phyloP scores from a whole-genome alignment of 495 filamentous ascomycete species.

The Penicillium lividum region DNA sequence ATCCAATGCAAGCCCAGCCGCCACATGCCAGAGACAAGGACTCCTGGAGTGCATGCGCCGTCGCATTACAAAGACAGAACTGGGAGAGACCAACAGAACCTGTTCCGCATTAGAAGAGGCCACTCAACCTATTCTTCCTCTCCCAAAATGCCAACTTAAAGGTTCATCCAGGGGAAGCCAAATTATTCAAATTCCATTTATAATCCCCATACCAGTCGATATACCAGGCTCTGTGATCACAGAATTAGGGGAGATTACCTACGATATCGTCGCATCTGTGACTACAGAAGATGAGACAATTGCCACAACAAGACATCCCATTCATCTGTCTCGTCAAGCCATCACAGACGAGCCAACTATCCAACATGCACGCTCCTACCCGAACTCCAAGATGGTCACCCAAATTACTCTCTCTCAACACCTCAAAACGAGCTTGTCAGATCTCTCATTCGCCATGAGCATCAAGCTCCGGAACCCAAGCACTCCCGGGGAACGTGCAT shows the following conservation, averaged over 20 bases:
- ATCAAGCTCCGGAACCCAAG: slow-evolving; percentile 7
- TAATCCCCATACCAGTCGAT: slow-evolving; percentile 8
- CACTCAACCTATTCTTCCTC: not conserved
- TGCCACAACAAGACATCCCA: slow-evolving; percentile 9
- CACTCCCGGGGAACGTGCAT: slow-evolving; percentile 2
- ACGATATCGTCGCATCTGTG: slow-evolving; percentile 10
- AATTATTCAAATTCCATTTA: slow-evolving; percentile 12
- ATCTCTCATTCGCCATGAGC: slow-evolving; percentile 4
- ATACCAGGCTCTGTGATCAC: slow-evolving; percentile 11
- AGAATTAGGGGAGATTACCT: slow-evolving; percentile 12
- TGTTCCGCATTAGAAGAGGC: not conserved
- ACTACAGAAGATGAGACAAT: not conserved
- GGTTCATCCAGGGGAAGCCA: not conserved
- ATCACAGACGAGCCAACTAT: slow-evolving; percentile 10
- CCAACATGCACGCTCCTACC: slow-evolving; percentile 13
- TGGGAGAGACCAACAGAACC: slow-evolving; percentile 5
- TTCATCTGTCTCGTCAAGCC: slow-evolving; percentile 6
- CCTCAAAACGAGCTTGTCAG: not conserved
- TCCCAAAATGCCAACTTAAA: slow-evolving; percentile 1
- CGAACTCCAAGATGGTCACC: slow-evolving; percentile 7
- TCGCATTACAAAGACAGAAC: not conserved
- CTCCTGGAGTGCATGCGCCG: not conserved
- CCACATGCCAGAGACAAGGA: slow-evolving; percentile 1
- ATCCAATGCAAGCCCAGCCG: not conserved
- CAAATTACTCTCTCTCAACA: slow-evolving; percentile 16